These are phyloP conservation scores for Mycena galopus DNA, from an alignment of 768 basidiomycete species.

Conservation along the genomic window DNA sequence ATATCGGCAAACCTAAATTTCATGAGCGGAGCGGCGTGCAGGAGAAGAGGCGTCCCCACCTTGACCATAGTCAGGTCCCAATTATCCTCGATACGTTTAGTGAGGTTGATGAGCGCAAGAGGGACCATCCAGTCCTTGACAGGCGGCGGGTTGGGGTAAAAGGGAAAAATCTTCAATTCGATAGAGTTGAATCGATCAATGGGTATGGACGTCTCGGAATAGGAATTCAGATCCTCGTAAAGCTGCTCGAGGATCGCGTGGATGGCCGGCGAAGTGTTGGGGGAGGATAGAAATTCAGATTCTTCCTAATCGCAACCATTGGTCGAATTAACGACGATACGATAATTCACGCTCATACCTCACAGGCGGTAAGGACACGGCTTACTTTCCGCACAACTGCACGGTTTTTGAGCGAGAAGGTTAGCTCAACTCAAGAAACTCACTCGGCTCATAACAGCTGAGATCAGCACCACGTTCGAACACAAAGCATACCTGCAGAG, in stretches of 20 bases:
- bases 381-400: constrained; percentile 90
- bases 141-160: constrained; percentile 92
- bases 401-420: background rate
- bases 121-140: constrained; percentile 98
- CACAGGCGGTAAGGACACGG: constrained; percentile 88
- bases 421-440: background rate
- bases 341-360: constrained; percentile 66
- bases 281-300: constrained; percentile 86
- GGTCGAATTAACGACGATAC: constrained; percentile 5
- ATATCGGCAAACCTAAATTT: constrained; percentile 74
- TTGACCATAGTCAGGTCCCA: constrained; percentile 97
- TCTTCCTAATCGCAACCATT: constrained; percentile 72
- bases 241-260: constrained; percentile 93
- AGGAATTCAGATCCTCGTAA: constrained; percentile 97
- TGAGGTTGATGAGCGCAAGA: constrained; percentile 86
- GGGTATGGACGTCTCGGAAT: constrained; percentile 93
- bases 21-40: background rate
- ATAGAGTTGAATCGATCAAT: constrained; percentile 95
- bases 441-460: constrained; percentile 90
- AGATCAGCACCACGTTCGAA: constrained; percentile 93
- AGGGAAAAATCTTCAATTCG: constrained; percentile 96
- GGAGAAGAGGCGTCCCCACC: constrained; percentile 52
- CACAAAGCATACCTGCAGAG: constrained; percentile 76
- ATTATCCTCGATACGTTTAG: constrained; percentile 85
- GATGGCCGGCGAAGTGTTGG: constrained; percentile 73